phyloP scores from a whole-genome alignment of 495 filamentous ascomycete species.

The Podospora bellae-mahoneyi region DNA sequence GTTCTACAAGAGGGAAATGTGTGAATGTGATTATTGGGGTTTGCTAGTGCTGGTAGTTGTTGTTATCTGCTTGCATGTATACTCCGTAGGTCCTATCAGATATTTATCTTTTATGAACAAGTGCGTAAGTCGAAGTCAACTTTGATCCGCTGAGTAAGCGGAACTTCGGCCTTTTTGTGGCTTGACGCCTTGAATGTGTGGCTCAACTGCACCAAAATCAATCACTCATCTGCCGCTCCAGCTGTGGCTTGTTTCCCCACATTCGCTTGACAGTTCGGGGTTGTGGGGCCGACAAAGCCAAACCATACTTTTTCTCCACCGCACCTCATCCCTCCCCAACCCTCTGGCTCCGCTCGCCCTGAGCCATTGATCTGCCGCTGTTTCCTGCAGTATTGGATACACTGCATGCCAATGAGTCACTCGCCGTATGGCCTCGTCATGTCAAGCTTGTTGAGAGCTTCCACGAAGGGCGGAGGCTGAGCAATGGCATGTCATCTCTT shows the following conservation, averaged over 20 bases:
- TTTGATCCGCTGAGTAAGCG: neutral
- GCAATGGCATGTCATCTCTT: neutral
- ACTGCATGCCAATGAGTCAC: neutral
- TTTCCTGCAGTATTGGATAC: neutral
- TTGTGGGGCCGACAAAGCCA: neutral
- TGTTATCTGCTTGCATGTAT: too few relatives aligned
- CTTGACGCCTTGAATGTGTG: neutral
- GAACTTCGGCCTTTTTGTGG: neutral
- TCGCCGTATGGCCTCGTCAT: neutral
- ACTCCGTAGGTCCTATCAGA: too few relatives aligned
- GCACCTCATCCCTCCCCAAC: neutral
- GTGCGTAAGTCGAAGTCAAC: too few relatives aligned
- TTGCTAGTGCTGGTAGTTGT: neutral
- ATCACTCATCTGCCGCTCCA: neutral
- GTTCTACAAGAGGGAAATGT: neutral
- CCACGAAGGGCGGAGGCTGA: neutral
- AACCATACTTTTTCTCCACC: neutral
- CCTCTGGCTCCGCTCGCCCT: neutral
- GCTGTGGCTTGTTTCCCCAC: neutral
- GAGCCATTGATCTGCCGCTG: neutral
- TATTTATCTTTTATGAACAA: too few relatives aligned
- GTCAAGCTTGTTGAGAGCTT: neutral
- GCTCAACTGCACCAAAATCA: neutral
- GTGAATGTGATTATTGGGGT: neutral
- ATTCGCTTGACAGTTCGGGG: too few relatives aligned